Evolutionary conservation across 306 rosid species (phyloP), one percentile per base, ranked within the genome.

Genomic region (Lathyrus sativus): DNA sequence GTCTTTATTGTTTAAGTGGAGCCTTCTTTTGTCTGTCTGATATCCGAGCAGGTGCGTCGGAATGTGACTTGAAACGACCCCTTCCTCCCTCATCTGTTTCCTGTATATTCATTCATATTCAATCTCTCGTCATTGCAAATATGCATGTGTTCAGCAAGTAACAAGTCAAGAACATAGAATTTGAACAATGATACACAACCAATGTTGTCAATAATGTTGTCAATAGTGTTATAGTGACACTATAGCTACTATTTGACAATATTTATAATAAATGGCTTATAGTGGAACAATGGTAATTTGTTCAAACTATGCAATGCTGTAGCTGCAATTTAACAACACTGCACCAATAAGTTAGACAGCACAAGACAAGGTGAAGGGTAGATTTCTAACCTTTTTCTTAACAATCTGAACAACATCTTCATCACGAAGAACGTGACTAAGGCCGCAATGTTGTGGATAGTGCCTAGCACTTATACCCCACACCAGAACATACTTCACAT

Each of bases 341-440:
- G 68, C 22, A 71, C 64, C 12, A 17, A 13, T 55, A 13, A 43
- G 18, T 73, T 50, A 29, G 67, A 78, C 28, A 39, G 26, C 8
- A 71, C 2, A 67, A 43, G 68, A 58, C 45, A 63, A 51, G n/a
- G n/a, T n/a, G n/a, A n/a, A n/a, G n/a, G n/a, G n/a, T n/a, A n/a
- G 59, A 10, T 65, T 62, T 10, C 68, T 72, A 13, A 95, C 99
- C 99, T 95, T 95, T 84, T 95, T 95, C 97, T 95, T 95, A 28
- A 95, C 99, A 64, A 95, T 84, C 85, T 95, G 99, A 78, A 95
- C 99, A 65, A 95, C 97, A 15, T 95, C 99, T 69, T 95, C 97
- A 12, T 95, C 99, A 1, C 68, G 75, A 79, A 95, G 97, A 78
- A 56, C 18, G 8, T 95, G 92, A 64, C 87, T 45, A 74, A 91